Base-by-base conservation (phyloP, 169 alveolate species). In the Cystoisospora suis region DNA sequence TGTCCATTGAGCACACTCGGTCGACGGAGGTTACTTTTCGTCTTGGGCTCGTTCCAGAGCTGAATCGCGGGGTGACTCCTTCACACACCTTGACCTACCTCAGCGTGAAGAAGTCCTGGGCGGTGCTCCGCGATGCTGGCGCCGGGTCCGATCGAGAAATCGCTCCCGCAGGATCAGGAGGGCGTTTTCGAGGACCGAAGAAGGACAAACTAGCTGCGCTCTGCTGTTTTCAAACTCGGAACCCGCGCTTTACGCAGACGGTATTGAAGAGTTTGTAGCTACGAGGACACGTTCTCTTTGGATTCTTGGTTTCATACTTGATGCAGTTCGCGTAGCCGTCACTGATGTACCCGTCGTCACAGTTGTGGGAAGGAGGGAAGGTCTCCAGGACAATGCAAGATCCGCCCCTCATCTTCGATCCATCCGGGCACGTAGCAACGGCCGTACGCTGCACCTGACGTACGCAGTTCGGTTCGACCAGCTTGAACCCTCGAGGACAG, bases 401-500 rank as follows among this genome's bases (percentile, higher is more conserved):
- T 4, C 75, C 58, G 0, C 91, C 91, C 20, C 91, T 44, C 86
- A 86, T 45, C 49, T 69, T 86, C 0, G 91, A 40, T 53, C 72
- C 40, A 23, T 45, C 46, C 7, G 91, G 91, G 47, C 91, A 86
- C 23, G 72, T 49, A 40, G 49, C 77, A 17, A 59, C 91, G 20
- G 91, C 91, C 4, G 77, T 58, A 20, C 59, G 29, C 34, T 42
- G 85, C 15, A 40, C 79, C 12, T 46, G n/a, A 20, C 91, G 5
- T 38, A n/a, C 5, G 72, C 91, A 86, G 65, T 53, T 58, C 45
- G 40, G n/a, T 9, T 65, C 75, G 45, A 20, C 29, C 56, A 32
- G 75, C 45, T 72, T 72, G 85, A 65, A 86, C 27, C 91, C 91
- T 36, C 77, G 42, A 1, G 91, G 91, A 53, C 91, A 86, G 83